Evolutionary conservation across 2,329 filamentous ascomycete species (phyloP), one percentile per base, ranked within the genome.

Genomic region (Colletotrichum sp.): DNA sequence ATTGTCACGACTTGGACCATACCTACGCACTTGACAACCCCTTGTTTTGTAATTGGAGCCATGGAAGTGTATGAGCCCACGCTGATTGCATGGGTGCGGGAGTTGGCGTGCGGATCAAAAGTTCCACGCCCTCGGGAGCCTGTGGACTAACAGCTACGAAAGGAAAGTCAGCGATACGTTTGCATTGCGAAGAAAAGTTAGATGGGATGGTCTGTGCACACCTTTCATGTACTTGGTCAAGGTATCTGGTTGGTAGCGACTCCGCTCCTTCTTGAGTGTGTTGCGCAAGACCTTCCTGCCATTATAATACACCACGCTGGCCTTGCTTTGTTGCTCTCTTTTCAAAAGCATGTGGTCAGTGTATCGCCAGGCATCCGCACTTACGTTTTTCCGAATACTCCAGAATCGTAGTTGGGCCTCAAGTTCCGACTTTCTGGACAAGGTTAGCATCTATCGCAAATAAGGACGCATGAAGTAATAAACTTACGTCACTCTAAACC

Each of bases 241-340:
- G 5, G 55, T 0, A 12, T 59, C 55, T 28, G 25, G 15, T 0
- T 59, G 55, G 7, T 59, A 59, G 0, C 55, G 55, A 28, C 15
- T 0, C 15, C 55, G 22, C 25, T 59, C 55, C 16, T 59, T 59
- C 25, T 28, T 28, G 15, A 59, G 5, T 1, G 15, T 28, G 6
- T 25, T 16, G 9, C 3, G 0, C 0, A 4, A 3, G 55, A 59
- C 0, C 1, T 28, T 28, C 0, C 0, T 59, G 25, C 55, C 0
- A 0, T 59, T 59, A 4, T 19, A 28, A 0, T 28, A 59, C 0
- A 59, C 55, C 8, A 4, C 22, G 0, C 55, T 59, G 8, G 0
- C 5, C 4, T 19, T 59, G 15, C 22, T 13, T 19, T 59, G 15
- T 4, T 59, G 22, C 0, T 28, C 15, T 59, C 55, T 59, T 9